A percentile compares a stretch with the other conserved stretches of the same genome.
phyloP scores from a whole-genome alignment of 164 flowering plant species.

The Umbilicus rupestris region DNA sequence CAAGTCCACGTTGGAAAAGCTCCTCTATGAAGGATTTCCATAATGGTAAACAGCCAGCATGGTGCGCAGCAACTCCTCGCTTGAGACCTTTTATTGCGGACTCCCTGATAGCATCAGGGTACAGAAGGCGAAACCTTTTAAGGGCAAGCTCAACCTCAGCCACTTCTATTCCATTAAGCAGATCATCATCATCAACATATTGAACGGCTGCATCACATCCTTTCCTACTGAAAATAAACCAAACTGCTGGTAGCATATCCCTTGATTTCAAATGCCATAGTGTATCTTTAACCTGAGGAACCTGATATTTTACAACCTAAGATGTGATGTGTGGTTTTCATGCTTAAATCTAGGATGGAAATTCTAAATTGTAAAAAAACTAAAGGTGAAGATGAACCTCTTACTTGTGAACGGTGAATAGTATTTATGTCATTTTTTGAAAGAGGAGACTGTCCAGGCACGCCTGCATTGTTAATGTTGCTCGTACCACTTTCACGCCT shows the following conservation, averaged over 20 bases:
- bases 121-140: conserved; percentile 60
- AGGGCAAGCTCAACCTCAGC: conserved; percentile 78
- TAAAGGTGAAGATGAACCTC: conserved; percentile 7
- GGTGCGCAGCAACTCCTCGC: conserved; percentile 93
- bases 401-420: conserved; percentile 81
- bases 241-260: conserved; percentile 92
- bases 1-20: conserved; percentile 73
- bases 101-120: conserved; percentile 91
- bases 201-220: conserved; percentile 97
- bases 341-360: neutral
- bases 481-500: conserved; percentile 33
- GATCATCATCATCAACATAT: conserved; percentile 60
- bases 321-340: neutral
- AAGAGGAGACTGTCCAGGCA: conserved; percentile 29
- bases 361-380: neutral
- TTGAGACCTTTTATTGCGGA: conserved; percentile 67
- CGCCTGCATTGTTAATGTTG: conserved; percentile 14
- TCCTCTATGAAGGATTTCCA: conserved; percentile 97
- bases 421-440: conserved; percentile 66
- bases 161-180: conserved; percentile 74
- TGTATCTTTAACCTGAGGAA: conserved; percentile 84
- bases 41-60: conserved; percentile 89
- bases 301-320: conserved; percentile 30
- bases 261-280: conserved; percentile 57
- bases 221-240: conserved; percentile 96